Evolutionary conservation across 176 grass and related monocot genomes (phyloP).

Genomic region (Ampelocalamus luodianensis): DNA sequence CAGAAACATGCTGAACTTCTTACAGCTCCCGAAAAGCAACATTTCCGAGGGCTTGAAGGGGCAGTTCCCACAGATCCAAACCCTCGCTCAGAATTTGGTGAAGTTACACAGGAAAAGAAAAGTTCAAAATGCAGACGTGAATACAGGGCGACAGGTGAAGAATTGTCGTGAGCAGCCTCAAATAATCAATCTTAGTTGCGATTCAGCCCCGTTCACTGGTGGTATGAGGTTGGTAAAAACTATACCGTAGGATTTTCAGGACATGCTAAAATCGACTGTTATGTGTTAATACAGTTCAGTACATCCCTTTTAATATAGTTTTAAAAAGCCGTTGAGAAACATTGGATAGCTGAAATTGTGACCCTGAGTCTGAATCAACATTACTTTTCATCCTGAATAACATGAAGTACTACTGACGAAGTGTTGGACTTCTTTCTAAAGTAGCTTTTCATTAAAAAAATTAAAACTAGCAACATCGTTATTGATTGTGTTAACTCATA

Average conservation of each 20-base stretch:
- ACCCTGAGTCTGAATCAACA: neutral
- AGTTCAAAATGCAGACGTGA: neutral
- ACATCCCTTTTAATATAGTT: neutral
- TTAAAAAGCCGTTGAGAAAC: neutral
- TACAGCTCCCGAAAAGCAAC: conserved; percentile 22
- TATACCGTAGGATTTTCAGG: neutral
- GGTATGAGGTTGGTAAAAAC: conserved; percentile 37
- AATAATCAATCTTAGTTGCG: neutral
- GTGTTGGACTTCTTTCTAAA: neutral
- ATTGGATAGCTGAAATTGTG: neutral
- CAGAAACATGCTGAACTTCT: neutral
- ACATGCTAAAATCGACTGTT: conserved; percentile 7
- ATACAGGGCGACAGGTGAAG: neutral
- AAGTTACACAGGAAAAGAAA: neutral
- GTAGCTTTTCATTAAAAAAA: neutral
- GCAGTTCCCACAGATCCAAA: neutral
- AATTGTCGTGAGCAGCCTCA: conserved; percentile 5
- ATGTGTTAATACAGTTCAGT: neutral
- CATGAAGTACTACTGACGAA: neutral
- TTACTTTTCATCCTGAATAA: neutral
- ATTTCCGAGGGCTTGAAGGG: neutral
- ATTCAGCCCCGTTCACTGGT: neutral
- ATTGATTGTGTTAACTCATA: too few species aligned
- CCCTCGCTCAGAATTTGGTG: neutral
- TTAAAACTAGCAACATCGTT: too few species aligned